Evolutionary conservation across 1,139 yeast genomes (phyloP), one percentile per base, ranked within the genome.

Genomic region (Zygoascus meyerae): DNA sequence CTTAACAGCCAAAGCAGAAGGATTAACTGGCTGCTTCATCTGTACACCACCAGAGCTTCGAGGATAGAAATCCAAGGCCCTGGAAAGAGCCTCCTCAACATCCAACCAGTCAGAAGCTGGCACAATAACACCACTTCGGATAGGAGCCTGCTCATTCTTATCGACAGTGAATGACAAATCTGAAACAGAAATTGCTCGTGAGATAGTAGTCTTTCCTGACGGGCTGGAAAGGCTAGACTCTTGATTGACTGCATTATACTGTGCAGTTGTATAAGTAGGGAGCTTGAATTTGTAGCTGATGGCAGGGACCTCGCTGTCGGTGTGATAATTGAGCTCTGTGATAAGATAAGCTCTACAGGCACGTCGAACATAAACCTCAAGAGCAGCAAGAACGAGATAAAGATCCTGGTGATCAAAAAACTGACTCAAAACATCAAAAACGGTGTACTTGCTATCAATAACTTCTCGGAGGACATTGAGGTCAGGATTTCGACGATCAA

Each of bases 341-440:
- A 92, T 81, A 35, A 89, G 83, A 69, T 94, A 94, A 38, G 97
- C 97, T 64, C 97, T 82, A 74, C 90, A 92, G 44, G 97, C 95
- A 66, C 98, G 85, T 68, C 98, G 84, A 50, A 90, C 83, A 67
- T 92, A 92, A 49, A 92, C 95, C 69, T 92, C 97, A 42, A 95
- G 87, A 38, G 98, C 97, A 34, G 98, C 97, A 60, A 92, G 78
- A 4, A 94, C 85, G 52, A 92, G 94, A 77, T 87, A 86, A 45
- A 86, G 86, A 62, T 94, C 97, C 17, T 75, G 62, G 58, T 87
- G 86, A 46, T 79, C 79, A 69, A 92, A 79, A 69, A 94, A 92
- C 70, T 87, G 97, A 33, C 95, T 77, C 64, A 92, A 77, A 34
- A 94, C 98, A 65, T 92, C 99, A 65, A 90, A 92, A 14, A 92